Evolutionary conservation across 371 early-diverging fungal species (phyloP).

Genomic region (Mucor lusitanicus): DNA sequence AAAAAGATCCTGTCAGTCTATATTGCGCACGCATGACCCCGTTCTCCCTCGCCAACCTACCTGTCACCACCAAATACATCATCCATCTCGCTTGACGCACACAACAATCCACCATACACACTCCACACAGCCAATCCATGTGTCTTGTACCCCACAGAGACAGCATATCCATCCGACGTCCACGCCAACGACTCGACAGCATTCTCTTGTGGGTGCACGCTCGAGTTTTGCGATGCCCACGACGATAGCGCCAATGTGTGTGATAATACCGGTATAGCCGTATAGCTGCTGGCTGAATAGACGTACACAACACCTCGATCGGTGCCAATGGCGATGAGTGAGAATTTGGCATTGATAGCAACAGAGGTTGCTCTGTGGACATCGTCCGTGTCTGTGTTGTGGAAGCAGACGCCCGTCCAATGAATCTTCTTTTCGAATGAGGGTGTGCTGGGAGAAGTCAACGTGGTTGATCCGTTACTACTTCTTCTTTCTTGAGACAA

Average conservation of each 20-base stretch:
- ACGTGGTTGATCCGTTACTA: background rate
- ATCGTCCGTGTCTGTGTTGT: no score
- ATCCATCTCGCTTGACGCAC: constrained; percentile 51
- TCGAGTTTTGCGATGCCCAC: constrained; percentile 16
- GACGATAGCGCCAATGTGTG: constrained; percentile 29
- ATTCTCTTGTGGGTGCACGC: background rate
- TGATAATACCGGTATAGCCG: constrained; percentile 30
- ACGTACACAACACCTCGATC: constrained; percentile 40
- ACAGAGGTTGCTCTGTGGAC: constrained; percentile 39
- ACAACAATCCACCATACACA: constrained; percentile 75
- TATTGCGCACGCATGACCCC: background rate
- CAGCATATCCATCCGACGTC: constrained; percentile 77
- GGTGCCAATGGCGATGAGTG: constrained; percentile 50
- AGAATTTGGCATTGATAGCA: constrained; percentile 50
- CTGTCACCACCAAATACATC: constrained; percentile 28
- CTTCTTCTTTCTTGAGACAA: constrained; percentile 12
- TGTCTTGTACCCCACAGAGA: constrained; percentile 70
- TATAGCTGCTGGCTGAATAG: constrained; percentile 40
- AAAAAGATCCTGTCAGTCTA: background rate
- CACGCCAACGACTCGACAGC: constrained; percentile 55
- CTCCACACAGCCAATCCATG: constrained; percentile 77
- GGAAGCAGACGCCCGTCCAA: constrained; percentile 50
- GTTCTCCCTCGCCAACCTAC: no score
- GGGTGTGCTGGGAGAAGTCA: constrained; percentile 23
- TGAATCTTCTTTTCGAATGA: constrained; percentile 31